Base-by-base conservation (phyloP, 139 green algal genomes). In the Coelastrella sp. region DNA sequence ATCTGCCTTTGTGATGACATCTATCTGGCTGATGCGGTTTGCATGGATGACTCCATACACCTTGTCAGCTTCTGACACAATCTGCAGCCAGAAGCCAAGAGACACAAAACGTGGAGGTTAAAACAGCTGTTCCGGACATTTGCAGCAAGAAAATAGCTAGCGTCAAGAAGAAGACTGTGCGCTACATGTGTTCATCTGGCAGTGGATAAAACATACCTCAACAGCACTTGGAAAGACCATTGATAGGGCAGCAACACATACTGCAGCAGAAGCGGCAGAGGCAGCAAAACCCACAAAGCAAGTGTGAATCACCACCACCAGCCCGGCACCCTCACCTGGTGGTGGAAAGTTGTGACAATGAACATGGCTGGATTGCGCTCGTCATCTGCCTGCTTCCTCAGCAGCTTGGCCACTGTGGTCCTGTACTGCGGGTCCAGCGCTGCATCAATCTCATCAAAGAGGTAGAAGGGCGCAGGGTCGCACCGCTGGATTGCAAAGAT, bases 371-470 rank as follows among this genome's bases (percentile, higher is more conserved):
- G 94, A 74, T 96, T 94, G 75, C 74, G 60, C 19, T 93, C 81
- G 24, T 97, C 95, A 63, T 96, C 81, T 6, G 95, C 94, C 90
- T 98, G 97, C 84, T 91, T 91, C 56, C 88, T 89, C 87, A 99
- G 92, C 95, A 99, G 97, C 83, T 93, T 89, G 8, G 96, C 98
- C 24, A 99, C 98, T 6, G 92, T 93, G 15, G 91, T 94, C 7
- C 92, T 78, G 93, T 99, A 99, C 94, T 98, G 95, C 25, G 98
- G 97, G 92, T 99, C 98, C 82, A 99, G 94, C 17, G 98, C 98
- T 0, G 98, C 98, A 93, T 99, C 98, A 35, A 99, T 99, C 94
- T 99, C 98, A 90, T 99, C 98, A 90, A 99, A 99, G 22, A 99
- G 94, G 94, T 99, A 99, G 92, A 99, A 99, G 56, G 98, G 98